Percentiles rank a stretch among this genome's conserved stretches.
These are phyloP conservation scores for Lophiotrema nucula DNA, from an alignment of 495 filamentous ascomycete species.

Conservation along the genomic window DNA sequence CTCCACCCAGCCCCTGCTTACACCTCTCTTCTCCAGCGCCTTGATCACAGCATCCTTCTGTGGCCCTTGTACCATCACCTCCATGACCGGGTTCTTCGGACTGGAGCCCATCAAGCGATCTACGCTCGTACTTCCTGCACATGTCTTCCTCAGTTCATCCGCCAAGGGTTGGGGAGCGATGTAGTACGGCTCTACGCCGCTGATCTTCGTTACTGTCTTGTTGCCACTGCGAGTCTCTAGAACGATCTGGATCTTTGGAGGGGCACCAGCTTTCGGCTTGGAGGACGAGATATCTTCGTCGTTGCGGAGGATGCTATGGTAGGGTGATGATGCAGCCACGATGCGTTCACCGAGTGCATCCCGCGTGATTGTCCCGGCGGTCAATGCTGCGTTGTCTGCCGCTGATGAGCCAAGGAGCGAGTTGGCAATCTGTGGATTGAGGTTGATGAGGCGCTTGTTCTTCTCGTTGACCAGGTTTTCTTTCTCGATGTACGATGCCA, in stretches of 20 bases:
- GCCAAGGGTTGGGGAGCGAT: conserved; percentile 61
- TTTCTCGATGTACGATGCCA: conserved; percentile 52
- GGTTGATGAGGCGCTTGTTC: conserved; percentile 63
- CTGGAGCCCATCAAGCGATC: conserved; percentile 57
- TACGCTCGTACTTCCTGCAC: conserved; percentile 69
- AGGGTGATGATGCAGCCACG: conserved; percentile 50
- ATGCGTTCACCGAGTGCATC: conserved; percentile 64
- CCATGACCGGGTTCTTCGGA: conserved; percentile 64
- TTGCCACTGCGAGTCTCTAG: conserved; percentile 67
- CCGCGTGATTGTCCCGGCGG: conserved; percentile 59
- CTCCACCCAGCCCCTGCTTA: conserved; percentile 63
- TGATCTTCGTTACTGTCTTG: conserved; percentile 66
- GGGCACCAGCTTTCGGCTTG: conserved; percentile 62
- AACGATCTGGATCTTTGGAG: conserved; percentile 59
- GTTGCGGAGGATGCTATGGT: conserved; percentile 59
- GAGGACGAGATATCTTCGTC: conserved; percentile 47
- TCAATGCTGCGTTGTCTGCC: conserved; percentile 57
- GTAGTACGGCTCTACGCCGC: conserved; percentile 61
- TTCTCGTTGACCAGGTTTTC: conserved; percentile 50
- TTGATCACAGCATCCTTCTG: conserved; percentile 60
- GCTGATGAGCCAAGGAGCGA: conserved; percentile 53
- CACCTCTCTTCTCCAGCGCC: conserved; percentile 60
- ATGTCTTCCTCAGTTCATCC: conserved; percentile 69
- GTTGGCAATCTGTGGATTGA: conserved; percentile 64
- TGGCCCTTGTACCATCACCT: conserved; percentile 69